These are phyloP conservation scores for Pinus taeda DNA, from an alignment of 75 land plant genomes.

Conservation along the genomic window DNA sequence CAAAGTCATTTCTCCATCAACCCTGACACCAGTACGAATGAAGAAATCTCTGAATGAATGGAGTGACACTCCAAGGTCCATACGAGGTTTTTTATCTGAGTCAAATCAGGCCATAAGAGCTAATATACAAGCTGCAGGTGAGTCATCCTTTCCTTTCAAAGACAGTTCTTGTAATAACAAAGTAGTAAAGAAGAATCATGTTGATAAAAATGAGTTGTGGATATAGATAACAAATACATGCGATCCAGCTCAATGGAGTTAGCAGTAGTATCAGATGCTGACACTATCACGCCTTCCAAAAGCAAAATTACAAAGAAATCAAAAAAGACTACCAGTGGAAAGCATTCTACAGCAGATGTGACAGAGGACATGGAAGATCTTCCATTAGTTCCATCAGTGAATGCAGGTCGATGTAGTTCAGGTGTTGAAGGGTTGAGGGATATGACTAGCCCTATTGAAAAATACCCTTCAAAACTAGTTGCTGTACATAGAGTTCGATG, in stretches of 20 bases:
- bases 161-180: neutral
- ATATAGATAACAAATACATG: constrained; percentile 8
- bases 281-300: constrained; percentile 2
- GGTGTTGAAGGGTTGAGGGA: constrained; percentile 10
- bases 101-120: constrained; percentile 15
- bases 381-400: constrained; percentile 4
- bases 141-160: constrained; percentile 4
- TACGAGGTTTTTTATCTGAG: constrained; percentile 21
- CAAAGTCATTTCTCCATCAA: constrained; percentile 38
- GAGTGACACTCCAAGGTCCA: constrained; percentile 25
- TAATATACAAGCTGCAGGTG: constrained; percentile 9
- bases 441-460: constrained; percentile 8
- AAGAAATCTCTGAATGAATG: constrained; percentile 31
- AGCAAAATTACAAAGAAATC: constrained; percentile 4
- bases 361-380: constrained; percentile 5
- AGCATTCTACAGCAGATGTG: constrained; percentile 8
- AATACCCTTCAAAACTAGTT: constrained; percentile 66
- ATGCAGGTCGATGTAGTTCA: neutral
- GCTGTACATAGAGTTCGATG: constrained; percentile 88
- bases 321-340: constrained; percentile 2
- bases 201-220: neutral
- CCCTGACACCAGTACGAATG: constrained; percentile 35
- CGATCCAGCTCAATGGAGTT: neutral
- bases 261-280: constrained; percentile 3
- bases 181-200: neutral